Base-by-base conservation (phyloP, 495 filamentous ascomycete species). In the Melanomma pulvis-pyrius region DNA sequence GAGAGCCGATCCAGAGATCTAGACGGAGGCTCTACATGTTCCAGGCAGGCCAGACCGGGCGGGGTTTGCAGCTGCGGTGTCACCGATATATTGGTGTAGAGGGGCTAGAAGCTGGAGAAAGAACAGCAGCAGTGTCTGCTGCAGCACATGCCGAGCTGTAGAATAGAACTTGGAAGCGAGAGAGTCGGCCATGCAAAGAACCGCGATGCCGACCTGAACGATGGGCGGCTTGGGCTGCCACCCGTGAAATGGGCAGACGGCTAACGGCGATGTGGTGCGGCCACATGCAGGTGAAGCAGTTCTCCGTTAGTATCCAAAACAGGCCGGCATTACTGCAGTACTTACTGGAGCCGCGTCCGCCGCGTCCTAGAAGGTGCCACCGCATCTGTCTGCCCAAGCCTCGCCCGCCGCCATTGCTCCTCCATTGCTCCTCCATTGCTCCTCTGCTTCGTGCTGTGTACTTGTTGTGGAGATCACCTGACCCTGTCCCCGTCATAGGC, bases 101-200 rank as follows among this genome's bases (percentile, higher is more conserved):
- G n/a, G 22, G 8, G 7, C 8, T 24, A 48, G n/a, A 48, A n/a
- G 17, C 46, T n/a, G 46, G 4, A 24, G 22, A 5, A n/a, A 17
- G 12, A 19, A 28, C 49, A 15, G 25, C 49, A 25, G 24, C 24
- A 26, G 49, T 26, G 11, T 53, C n/a, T 41, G 8, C 21, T n/a
- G 48, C 32, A 29, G 53, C 62, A 65, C 53, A 65, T 65, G 62
- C 59, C 62, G 53, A 1, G 28, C 24, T 41, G 34, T 17, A 46
- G 60, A n/a, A n/a, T n/a, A n/a, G n/a, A n/a, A n/a, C 50, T 21
- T 44, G n/a, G 34, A 54, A 24, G 30, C 15, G 61, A 53, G 29
- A n/a, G 11, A 1, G 61, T 56, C 61, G 61, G 51, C 22, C 15
- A 7, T 49, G 19, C 4, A n/a, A 36, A 24, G 3, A 25, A 61